phyloP scores from a whole-genome alignment of 352 stramenopile genomes.

The Thraustotheca clavata region DNA sequence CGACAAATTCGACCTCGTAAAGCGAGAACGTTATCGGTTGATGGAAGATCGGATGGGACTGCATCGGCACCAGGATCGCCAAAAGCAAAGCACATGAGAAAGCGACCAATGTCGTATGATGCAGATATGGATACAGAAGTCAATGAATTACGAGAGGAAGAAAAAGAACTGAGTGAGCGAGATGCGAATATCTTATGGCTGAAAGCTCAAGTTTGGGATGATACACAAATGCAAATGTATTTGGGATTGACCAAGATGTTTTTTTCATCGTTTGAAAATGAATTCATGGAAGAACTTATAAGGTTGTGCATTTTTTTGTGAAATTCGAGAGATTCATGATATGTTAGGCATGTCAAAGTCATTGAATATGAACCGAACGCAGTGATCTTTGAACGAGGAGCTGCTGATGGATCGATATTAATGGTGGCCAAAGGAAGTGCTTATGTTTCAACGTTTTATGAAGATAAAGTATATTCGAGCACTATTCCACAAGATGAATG shows the following conservation, averaged over 20 bases:
- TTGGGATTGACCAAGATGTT: constrained; percentile 9
- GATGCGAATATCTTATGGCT: constrained; percentile 10
- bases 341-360: constrained; percentile 47
- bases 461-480: constrained; percentile 42
- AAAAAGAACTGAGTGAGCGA: constrained; percentile 9
- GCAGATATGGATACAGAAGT: constrained; percentile 13
- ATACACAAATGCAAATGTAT: constrained; percentile 13
- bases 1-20: constrained; percentile 15
- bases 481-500: constrained; percentile 48
- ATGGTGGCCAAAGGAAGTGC: constrained; percentile 53
- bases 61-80: background rate
- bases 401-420: constrained; percentile 70
- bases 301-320: background rate
- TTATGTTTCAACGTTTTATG: constrained; percentile 47
- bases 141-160: constrained; percentile 16
- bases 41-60: background rate
- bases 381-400: constrained; percentile 43
- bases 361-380: constrained; percentile 38
- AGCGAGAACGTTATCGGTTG: background rate
- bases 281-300: constrained; percentile 17
- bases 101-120: constrained; percentile 9
- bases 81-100: constrained; percentile 14
- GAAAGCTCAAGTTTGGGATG: constrained; percentile 8
- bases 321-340: background rate
- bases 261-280: constrained; percentile 5